Percentiles rank a stretch among this genome's conserved stretches.
These are phyloP conservation scores for Gymnopilus junonius DNA, from an alignment of 768 basidiomycete genomes.

Conservation along the genomic window DNA sequence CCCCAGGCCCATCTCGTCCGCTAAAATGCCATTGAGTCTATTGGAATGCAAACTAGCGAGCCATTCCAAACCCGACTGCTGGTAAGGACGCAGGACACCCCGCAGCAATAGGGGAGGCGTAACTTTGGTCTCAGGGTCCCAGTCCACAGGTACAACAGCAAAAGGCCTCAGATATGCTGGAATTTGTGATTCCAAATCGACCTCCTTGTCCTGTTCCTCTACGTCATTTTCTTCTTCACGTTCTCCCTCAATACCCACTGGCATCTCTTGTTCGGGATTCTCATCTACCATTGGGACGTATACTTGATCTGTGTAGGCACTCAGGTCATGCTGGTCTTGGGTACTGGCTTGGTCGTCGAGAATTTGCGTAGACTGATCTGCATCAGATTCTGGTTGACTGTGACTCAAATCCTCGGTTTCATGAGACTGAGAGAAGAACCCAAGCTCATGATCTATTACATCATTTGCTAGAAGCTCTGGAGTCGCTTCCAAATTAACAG, in stretches of 20 bases:
- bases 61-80: constrained; percentile 94
- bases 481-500: background rate
- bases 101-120: constrained; percentile 78
- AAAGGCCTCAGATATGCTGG: constrained; percentile 68
- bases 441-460: background rate
- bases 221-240: background rate
- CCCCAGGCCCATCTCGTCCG: constrained; percentile 97
- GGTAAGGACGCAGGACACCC: constrained; percentile 89
- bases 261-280: background rate
- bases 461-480: background rate
- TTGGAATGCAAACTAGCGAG: constrained; percentile 85
- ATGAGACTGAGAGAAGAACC: background rate
- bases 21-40: constrained; percentile 81
- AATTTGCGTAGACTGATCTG: background rate
- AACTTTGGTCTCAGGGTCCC: constrained; percentile 62
- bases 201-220: constrained; percentile 10
- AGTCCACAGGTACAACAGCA: constrained; percentile 72
- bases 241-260: background rate
- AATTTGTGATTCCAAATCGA: constrained; percentile 26
- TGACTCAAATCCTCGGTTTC: background rate
- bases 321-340: background rate
- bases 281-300: background rate
- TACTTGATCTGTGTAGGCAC: background rate
- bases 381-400: background rate
- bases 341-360: background rate